A percentile compares a stretch with the other conserved stretches of the same genome.
These are phyloP conservation scores for Hypoxylon fragiforme DNA, from an alignment of 495 filamentous ascomycete genomes.

Conservation along the genomic window DNA sequence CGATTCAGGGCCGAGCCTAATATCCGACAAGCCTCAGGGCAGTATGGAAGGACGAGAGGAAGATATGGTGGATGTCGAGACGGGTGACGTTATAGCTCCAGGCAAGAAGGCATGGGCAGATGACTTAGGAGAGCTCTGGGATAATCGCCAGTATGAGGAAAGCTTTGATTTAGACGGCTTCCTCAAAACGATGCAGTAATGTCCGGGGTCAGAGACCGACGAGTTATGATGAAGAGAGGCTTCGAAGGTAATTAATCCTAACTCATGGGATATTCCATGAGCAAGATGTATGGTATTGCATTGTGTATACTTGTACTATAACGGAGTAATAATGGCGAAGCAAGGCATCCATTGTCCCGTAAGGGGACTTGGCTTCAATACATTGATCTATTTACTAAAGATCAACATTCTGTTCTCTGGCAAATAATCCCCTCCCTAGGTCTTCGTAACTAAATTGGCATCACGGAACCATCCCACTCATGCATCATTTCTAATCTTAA, in stretches of 20 bases:
- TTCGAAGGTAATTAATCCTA: neutral
- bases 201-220: constrained; percentile 3
- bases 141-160: constrained; percentile 94
- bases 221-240: constrained; percentile 1
- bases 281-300: neutral
- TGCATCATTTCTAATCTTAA: too few relatives aligned
- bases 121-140: constrained; percentile 94
- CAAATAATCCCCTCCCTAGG: too few relatives aligned
- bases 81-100: constrained; percentile 88
- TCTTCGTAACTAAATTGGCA: too few relatives aligned
- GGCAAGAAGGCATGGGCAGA: constrained; percentile 96
- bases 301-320: neutral
- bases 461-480: too few relatives aligned
- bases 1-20: constrained; percentile 68
- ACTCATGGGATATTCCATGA: too few relatives aligned
- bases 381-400: neutral
- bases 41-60: constrained; percentile 70
- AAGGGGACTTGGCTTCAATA: neutral
- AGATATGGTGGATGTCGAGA: constrained; percentile 91
- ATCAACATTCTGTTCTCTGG: neutral
- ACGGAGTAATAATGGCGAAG: neutral
- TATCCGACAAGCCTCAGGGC: constrained; percentile 58
- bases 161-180: constrained; percentile 94
- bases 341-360: neutral
- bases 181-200: constrained; percentile 78